Percentiles rank a stretch among this genome's conserved stretches.
Conservation (phyloP, 176 grass and related monocot genomes). For the Rhynchospora breviuscula region DNA sequence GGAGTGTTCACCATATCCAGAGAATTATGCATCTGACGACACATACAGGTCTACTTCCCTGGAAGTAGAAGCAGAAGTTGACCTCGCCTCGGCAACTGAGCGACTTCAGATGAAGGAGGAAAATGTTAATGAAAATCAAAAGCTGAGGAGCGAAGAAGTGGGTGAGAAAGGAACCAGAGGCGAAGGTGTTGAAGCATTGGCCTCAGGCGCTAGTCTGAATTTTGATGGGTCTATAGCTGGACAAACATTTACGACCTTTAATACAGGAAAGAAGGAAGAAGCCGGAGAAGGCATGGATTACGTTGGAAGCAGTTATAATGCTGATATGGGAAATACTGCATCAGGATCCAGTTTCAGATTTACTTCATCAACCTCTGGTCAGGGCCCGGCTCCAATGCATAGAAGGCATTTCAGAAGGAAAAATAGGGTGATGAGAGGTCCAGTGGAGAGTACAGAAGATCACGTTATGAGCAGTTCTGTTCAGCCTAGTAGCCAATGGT, state of each 20-base stretch:
- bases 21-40: conserved; percentile 24
- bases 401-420: conserved; percentile 65
- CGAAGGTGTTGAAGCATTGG: conserved; percentile 28
- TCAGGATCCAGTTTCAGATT: conserved; percentile 12
- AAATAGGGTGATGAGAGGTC: conserved; percentile 39
- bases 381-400: conserved; percentile 21
- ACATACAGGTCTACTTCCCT: conserved; percentile 11
- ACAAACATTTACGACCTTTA: conserved; percentile 31
- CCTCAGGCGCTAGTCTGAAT: conserved; percentile 44
- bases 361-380: conserved; percentile 21
- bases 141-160: conserved; percentile 11
- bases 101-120: conserved; percentile 41
- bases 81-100: conserved; percentile 50
- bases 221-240: conserved; percentile 29
- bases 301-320: neutral
- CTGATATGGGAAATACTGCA: neutral
- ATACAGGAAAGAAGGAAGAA: conserved; percentile 19
- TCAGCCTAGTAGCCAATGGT: conserved; percentile 29
- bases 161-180: conserved; percentile 18
- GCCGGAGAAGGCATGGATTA: conserved; percentile 18
- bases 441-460: conserved; percentile 19
- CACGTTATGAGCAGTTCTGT: conserved; percentile 24
- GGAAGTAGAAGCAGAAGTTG: conserved; percentile 33
- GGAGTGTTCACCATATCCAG: conserved; percentile 74
- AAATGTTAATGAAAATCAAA: conserved; percentile 16